Conservation (phyloP, 208 protist species). For the Porcisia deanei region DNA sequence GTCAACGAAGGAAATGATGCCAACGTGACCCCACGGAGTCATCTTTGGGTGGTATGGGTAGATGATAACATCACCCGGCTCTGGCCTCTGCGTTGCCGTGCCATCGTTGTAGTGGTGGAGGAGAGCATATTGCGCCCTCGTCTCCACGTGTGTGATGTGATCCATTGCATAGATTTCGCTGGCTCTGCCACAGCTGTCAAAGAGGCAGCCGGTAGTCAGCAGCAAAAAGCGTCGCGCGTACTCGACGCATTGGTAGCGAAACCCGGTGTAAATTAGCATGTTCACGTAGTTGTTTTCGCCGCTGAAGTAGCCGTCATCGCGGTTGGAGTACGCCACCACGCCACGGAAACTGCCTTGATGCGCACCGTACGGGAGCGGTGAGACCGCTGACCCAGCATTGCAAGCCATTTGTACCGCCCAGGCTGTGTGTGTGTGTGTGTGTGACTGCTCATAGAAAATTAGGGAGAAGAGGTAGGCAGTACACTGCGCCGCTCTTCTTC, state of each 20-base stretch:
- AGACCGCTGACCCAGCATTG: constrained; percentile 3
- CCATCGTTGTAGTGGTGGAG: constrained; percentile 55
- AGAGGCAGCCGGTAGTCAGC: constrained; percentile 74
- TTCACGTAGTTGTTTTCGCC: constrained; percentile 81
- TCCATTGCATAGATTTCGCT: constrained; percentile 75
- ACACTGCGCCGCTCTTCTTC: too few species aligned
- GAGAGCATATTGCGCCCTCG: constrained; percentile 45
- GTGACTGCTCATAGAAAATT: too few species aligned
- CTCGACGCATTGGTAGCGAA: constrained; percentile 83
- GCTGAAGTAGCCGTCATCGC: constrained; percentile 83
- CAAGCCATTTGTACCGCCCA: not conserved
- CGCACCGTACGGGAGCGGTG: constrained; percentile 56
- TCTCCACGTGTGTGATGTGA: constrained; percentile 63
- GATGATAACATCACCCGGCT: constrained; percentile 69
- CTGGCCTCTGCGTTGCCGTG: constrained; percentile 34
- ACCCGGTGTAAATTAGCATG: constrained; percentile 67
- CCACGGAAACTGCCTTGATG: constrained; percentile 70
- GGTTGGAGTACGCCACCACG: constrained; percentile 69
- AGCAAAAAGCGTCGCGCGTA: constrained; percentile 78
- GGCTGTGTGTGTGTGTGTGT: too few species aligned
- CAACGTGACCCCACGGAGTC: constrained; percentile 75
- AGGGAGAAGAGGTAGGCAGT: too few species aligned
- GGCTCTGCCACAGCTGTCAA: constrained; percentile 62
- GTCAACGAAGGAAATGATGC: constrained; percentile 74
- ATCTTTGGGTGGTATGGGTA: constrained; percentile 55